These are phyloP conservation scores for Ophiognomonia clavigignenti-juglandacearum DNA, from an alignment of 2,329 filamentous ascomycete species.

Conservation along the genomic window DNA sequence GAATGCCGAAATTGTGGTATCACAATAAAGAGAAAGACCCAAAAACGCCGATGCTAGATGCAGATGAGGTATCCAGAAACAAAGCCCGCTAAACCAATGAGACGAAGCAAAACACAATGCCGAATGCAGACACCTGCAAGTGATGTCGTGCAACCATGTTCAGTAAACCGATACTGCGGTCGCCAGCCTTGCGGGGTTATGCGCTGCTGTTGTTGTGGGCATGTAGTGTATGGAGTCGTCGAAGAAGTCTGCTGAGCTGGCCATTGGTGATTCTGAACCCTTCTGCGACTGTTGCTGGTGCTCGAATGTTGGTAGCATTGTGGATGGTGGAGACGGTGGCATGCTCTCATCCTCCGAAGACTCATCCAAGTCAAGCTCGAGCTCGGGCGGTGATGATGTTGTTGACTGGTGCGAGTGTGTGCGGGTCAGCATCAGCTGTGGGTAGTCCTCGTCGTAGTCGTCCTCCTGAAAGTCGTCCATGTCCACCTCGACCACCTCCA, in stretches of 20 bases:
- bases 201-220: conserved; percentile 28
- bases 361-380: conserved; percentile 60
- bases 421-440: conserved; percentile 62
- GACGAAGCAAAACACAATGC: conserved; percentile 20
- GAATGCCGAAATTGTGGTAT: conserved; percentile 5
- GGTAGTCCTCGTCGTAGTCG: conserved; percentile 60
- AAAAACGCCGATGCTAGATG: conserved; percentile 8
- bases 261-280: conserved; percentile 25
- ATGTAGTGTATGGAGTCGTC: conserved; percentile 48
- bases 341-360: conserved; percentile 69
- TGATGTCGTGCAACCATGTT: conserved; percentile 17
- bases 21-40: neutral
- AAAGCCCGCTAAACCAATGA: conserved; percentile 11
- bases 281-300: conserved; percentile 38
- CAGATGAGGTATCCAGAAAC: conserved; percentile 12
- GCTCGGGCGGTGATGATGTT: conserved; percentile 61
- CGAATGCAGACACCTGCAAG: conserved; percentile 24
- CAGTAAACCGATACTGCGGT: conserved; percentile 55
- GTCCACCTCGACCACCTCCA: conserved; percentile 31
- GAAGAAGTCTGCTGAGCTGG: conserved; percentile 38
- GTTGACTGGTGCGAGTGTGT: conserved; percentile 52
- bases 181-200: conserved; percentile 46
- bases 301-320: conserved; percentile 55
- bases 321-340: conserved; percentile 63
- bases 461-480: conserved; percentile 44